Evolutionary conservation across 352 stramenopile genomes (phyloP).

Genomic region (Phytophthora pisi): DNA sequence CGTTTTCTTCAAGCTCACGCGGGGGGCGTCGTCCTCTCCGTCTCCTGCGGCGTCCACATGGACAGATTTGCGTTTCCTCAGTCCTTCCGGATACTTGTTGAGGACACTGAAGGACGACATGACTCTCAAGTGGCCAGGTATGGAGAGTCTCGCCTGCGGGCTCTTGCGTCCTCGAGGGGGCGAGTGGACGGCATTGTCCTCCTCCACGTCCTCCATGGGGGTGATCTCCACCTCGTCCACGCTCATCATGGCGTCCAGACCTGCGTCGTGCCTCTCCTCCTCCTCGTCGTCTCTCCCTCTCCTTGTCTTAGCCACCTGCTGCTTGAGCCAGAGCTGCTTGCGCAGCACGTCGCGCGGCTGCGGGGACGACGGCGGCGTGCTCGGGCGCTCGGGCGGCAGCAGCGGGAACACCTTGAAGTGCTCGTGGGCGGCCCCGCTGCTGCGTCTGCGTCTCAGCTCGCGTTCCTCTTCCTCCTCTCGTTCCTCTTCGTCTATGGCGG

Average conservation of each 20-base stretch:
- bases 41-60: constrained; percentile 53
- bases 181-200: constrained; percentile 24
- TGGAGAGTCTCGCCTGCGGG: constrained; percentile 49
- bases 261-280: constrained; percentile 19
- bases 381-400: constrained; percentile 50
- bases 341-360: constrained; percentile 76
- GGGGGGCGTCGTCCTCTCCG: constrained; percentile 7
- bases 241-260: constrained; percentile 38
- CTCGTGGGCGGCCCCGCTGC: constrained; percentile 9
- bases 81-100: constrained; percentile 67
- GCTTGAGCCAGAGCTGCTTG: constrained; percentile 72
- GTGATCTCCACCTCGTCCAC: constrained; percentile 73
- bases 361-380: constrained; percentile 77
- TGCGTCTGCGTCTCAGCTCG: constrained; percentile 6
- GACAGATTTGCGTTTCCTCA: constrained; percentile 80
- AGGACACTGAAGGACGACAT: constrained; percentile 64
- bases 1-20: constrained; percentile 64
- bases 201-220: constrained; percentile 42
- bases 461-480: constrained; percentile 17
- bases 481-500: background rate
- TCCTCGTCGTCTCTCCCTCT: background rate
- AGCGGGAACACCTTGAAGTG: constrained; percentile 61
- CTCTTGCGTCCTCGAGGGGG: constrained; percentile 22
- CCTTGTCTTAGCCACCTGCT: constrained; percentile 22
- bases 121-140: constrained; percentile 59